phyloP scores from a whole-genome alignment of 768 basidiomycete genomes.

The Hypsizygus marmoreus region DNA sequence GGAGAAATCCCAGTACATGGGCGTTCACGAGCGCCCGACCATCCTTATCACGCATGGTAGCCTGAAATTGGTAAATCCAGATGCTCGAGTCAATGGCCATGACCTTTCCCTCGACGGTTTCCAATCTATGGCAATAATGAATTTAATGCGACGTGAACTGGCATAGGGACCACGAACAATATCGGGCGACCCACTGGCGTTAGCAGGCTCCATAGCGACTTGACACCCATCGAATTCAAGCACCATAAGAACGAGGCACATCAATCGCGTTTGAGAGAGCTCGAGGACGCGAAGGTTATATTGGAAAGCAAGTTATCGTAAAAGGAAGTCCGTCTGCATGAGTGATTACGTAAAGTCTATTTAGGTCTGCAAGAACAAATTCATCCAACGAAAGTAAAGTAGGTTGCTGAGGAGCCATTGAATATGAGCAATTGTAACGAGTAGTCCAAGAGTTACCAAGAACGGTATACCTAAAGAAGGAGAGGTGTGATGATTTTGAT shows the following conservation, averaged over 20 bases:
- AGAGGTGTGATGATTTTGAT: no score
- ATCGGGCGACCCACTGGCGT: constrained; percentile 94
- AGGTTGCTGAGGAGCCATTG: no score
- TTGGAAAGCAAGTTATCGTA: constrained; percentile 2
- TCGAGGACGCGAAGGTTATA: no score
- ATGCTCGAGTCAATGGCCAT: constrained; percentile 99
- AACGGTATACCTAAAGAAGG: no score
- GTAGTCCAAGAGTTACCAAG: no score
- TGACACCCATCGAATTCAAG: constrained; percentile 79
- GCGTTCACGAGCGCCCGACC: constrained; percentile 90
- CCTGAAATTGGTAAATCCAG: constrained; percentile 99
- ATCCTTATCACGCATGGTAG: constrained; percentile 98
- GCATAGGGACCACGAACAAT: constrained; percentile 48
- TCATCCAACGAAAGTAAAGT: no score
- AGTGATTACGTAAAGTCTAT: no score
- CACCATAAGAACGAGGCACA: constrained; percentile 8
- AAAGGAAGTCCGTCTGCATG: no score
- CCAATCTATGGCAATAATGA: constrained; percentile 56
- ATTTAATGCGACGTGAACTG: background rate
- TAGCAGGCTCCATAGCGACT: constrained; percentile 92
- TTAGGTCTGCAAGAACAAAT: no score
- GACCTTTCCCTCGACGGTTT: constrained; percentile 91
- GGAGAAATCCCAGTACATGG: constrained; percentile 87
- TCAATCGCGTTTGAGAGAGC: background rate
- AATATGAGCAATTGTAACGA: no score